phyloP scores from a whole-genome alignment of 73 alveolate species.

The Paramecium sonneborni region DNA sequence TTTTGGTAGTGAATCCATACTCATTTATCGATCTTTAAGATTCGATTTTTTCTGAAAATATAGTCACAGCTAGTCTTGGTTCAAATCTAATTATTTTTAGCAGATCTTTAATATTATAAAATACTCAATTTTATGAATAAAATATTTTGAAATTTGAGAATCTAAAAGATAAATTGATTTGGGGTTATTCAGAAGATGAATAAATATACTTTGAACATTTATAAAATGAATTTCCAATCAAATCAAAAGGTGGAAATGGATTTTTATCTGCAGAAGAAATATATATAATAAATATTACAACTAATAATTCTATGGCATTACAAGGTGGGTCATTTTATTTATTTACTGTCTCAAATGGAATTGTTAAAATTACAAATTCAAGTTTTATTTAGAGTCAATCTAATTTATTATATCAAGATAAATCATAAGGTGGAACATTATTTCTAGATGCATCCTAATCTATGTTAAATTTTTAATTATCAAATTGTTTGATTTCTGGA shows the following conservation, averaged over 20 bases:
- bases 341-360: neutral
- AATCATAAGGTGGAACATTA: neutral
- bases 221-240: neutral
- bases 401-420: neutral
- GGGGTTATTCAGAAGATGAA: neutral
- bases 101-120: neutral
- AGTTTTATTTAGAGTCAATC: neutral
- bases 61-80: neutral
- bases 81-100: neutral
- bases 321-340: neutral
- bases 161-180: neutral
- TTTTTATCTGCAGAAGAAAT: neutral
- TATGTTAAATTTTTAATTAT: neutral
- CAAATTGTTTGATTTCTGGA: neutral
- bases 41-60: neutral
- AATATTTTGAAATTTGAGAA: neutral
- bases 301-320: neutral
- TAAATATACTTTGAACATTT: neutral
- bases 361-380: neutral
- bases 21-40: neutral
- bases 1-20: neutral
- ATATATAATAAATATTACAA: neutral
- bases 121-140: neutral
- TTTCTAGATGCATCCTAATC: neutral
- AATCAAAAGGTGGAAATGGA: slow-evolving; percentile 1